These are phyloP conservation scores for Paecilomyces sp. DNA, from an alignment of 2,329 filamentous ascomycete genomes.

Conservation along the genomic window DNA sequence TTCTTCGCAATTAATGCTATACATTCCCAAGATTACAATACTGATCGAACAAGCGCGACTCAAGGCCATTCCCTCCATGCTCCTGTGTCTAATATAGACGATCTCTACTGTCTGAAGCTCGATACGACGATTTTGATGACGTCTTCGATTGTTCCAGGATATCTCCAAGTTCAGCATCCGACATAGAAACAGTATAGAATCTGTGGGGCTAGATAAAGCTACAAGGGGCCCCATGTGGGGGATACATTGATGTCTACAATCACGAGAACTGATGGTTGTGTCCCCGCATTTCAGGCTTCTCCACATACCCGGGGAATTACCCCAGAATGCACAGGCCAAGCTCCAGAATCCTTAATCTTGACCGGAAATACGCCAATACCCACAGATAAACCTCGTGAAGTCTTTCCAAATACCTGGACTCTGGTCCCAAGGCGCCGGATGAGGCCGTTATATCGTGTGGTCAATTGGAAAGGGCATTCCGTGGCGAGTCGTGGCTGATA, in stretches of 20 bases:
- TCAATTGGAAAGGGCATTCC: neutral
- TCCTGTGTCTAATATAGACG: neutral
- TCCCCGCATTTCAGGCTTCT: neutral
- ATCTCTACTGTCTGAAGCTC: neutral
- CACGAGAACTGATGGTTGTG: neutral
- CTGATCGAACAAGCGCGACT: too few species aligned
- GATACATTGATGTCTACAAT: neutral
- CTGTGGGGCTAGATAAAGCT: neutral
- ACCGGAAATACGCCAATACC: neutral
- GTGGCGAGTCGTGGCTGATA: neutral
- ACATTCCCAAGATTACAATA: too few species aligned
- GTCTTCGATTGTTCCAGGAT: neutral
- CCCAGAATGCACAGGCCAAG: neutral
- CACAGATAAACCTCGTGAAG: neutral
- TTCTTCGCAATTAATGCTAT: neutral
- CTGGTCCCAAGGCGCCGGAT: neutral
- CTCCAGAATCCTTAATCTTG: neutral
- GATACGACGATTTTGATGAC: neutral
- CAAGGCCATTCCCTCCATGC: neutral
- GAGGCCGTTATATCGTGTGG: neutral
- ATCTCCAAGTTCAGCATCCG: neutral
- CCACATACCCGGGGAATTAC: neutral
- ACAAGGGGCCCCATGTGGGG: neutral
- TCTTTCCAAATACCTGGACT: neutral
- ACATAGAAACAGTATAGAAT: neutral